Conservation (phyloP, 139 green algal genomes). For the Tetratostichococcus sp. region DNA sequence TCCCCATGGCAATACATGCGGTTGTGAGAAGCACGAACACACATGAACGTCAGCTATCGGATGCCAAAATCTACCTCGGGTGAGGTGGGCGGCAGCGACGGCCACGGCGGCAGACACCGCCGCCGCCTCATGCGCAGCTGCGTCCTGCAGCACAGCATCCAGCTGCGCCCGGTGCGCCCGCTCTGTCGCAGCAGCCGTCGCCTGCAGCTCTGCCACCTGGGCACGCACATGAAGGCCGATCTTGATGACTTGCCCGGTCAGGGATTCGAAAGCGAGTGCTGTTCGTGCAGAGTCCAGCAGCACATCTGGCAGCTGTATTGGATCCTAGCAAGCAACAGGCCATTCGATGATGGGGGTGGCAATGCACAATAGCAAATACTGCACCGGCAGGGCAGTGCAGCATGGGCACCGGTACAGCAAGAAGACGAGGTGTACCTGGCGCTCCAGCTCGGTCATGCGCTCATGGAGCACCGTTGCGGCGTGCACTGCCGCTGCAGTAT, state of each 20-base stretch:
- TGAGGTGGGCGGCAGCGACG: not conserved
- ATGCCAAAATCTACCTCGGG: not conserved
- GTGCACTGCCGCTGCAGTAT: not conserved
- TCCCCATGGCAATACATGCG: too few relatives aligned
- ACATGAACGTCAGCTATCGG: too few relatives aligned
- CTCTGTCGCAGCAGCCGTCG: not conserved
- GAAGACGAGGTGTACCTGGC: not conserved
- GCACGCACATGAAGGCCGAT: not conserved
- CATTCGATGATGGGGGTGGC: too few relatives aligned
- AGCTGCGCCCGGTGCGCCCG: conserved; percentile 24
- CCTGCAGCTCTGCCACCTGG: conserved; percentile 7
- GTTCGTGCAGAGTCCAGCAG: too few relatives aligned
- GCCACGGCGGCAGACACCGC: not conserved
- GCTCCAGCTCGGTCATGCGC: not conserved
- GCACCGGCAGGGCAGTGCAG: too few relatives aligned
- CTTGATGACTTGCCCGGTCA: too few relatives aligned
- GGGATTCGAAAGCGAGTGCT: too few relatives aligned
- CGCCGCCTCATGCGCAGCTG: conserved; percentile 24
- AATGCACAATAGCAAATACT: too few relatives aligned
- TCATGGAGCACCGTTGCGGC: not conserved
- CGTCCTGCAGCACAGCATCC: conserved; percentile 28
- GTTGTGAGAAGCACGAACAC: too few relatives aligned
- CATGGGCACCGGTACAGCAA: too few relatives aligned
- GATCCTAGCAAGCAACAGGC: too few relatives aligned
- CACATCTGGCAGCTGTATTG: too few relatives aligned